These are phyloP conservation scores for Xylaria scruposa DNA, from an alignment of 495 filamentous ascomycete species.

Conservation along the genomic window DNA sequence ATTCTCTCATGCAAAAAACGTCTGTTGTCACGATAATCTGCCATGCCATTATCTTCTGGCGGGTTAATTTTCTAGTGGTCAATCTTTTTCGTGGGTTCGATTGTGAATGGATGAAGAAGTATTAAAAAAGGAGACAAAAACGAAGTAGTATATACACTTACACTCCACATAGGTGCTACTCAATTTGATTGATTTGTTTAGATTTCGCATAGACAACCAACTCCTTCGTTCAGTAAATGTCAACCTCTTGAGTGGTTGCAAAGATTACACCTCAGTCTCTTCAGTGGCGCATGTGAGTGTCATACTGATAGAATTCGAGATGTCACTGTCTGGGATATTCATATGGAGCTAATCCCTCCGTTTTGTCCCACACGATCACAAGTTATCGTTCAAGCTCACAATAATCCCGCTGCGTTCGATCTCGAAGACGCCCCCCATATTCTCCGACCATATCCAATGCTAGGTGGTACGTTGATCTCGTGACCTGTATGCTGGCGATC, in stretches of 20 bases:
- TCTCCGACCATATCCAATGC: not conserved
- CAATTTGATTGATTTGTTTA: not conserved
- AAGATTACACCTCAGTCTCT: not conserved
- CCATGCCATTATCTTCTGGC: not conserved
- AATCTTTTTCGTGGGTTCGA: not conserved
- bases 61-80: not conserved
- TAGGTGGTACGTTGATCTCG: slow-evolving; percentile 8
- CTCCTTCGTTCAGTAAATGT: not conserved
- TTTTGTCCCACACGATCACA: not conserved
- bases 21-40: not conserved
- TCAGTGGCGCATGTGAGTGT: not conserved
- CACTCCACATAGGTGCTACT: not conserved
- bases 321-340: not conserved
- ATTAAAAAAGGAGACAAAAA: not conserved
- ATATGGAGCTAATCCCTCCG: not conserved
- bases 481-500: not conserved
- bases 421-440: not conserved
- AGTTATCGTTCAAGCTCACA: not conserved
- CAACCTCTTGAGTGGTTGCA: not conserved
- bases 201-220: not conserved
- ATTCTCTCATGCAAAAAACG: not conserved
- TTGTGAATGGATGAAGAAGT: no score
- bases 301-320: not conserved
- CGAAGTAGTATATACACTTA: not conserved
- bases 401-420: not conserved